phyloP scores from a whole-genome alignment of 352 stramenopile species.

The Elongisporangium anandrum region DNA sequence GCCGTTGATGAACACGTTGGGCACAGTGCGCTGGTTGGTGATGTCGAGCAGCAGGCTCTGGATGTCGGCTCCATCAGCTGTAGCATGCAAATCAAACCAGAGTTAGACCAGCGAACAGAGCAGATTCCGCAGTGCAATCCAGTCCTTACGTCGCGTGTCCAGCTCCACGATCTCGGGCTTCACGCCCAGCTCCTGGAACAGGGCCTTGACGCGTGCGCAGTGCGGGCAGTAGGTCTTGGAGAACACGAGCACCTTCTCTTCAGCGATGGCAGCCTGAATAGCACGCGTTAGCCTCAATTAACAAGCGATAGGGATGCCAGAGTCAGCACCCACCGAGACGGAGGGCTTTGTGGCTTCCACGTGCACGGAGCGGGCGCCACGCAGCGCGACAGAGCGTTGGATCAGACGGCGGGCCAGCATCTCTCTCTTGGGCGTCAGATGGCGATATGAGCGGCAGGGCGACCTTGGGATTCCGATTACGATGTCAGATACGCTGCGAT shows the following conservation, averaged over 20 bases:
- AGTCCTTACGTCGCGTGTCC: constrained; percentile 42
- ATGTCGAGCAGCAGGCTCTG: constrained; percentile 88
- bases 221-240: constrained; percentile 96
- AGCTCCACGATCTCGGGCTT: constrained; percentile 69
- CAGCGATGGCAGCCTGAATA: constrained; percentile 48
- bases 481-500: neutral
- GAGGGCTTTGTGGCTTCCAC: constrained; percentile 58
- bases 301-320: neutral
- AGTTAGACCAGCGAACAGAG: neutral
- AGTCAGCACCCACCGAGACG: constrained; percentile 33
- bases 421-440: neutral
- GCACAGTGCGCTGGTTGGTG: constrained; percentile 95
- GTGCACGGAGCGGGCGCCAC: constrained; percentile 36
- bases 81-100: neutral
- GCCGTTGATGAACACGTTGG: constrained; percentile 98
- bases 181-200: constrained; percentile 71
- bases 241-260: constrained; percentile 88
- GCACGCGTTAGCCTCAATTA: neutral
- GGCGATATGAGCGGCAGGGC: neutral
- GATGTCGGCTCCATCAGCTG: constrained; percentile 87
- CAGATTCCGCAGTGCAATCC: neutral
- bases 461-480: neutral
- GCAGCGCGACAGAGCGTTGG: constrained; percentile 4
- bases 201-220: constrained; percentile 88
- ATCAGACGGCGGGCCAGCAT: neutral